Base-by-base conservation (phyloP, 148 eudicot genomes). In the Heliamphora exappendiculata region DNA sequence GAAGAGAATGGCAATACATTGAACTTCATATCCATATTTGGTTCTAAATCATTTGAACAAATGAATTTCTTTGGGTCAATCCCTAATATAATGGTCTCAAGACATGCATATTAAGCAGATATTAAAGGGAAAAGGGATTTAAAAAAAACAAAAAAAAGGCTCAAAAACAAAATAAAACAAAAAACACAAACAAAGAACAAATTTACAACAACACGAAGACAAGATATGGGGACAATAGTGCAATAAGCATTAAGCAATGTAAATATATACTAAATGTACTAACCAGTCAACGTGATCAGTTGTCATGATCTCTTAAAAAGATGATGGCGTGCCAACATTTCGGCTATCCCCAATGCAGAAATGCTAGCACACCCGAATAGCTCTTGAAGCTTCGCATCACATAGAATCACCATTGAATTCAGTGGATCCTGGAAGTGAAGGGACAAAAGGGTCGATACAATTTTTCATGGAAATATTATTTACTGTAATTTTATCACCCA, bases 381-480 rank as follows among this genome's bases (percentile, higher is more conserved):
- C 75, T 91, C 89, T 78, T 89, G 93, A 78, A 91, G 89, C 80
- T 93, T 91, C 65, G 78, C 73, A 82, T 93, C 98, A 83, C 98
- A 93, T 22, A 17, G 12, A 70, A 83, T 77, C 55, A 85, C 78
- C 79, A 83, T 81, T 20, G 91, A 71, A 78, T 86, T 91, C 69
- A 63, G 60, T 49, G 91, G 90, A 86, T 93, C 98, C 98, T 93
- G 80, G 50, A 63, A 70, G 42, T 45, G 29, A 39, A 62, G 19
- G 12, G 19, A 75, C 2, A 50, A 57, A 71, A 62, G 72, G 1
- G 28, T 8, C 10, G 17, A 42, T 34, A 41, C 42, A 36, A 24
- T 55, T 33, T 9, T 8, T n/a, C 28, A 66, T 20, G 28, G 26
- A 2, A 53, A 79, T 44, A n/a, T 62, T 9, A 72, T 13, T 36